Conservation (phyloP, 1,284 basidiomycete genomes). For the Tylopilus sp. region DNA sequence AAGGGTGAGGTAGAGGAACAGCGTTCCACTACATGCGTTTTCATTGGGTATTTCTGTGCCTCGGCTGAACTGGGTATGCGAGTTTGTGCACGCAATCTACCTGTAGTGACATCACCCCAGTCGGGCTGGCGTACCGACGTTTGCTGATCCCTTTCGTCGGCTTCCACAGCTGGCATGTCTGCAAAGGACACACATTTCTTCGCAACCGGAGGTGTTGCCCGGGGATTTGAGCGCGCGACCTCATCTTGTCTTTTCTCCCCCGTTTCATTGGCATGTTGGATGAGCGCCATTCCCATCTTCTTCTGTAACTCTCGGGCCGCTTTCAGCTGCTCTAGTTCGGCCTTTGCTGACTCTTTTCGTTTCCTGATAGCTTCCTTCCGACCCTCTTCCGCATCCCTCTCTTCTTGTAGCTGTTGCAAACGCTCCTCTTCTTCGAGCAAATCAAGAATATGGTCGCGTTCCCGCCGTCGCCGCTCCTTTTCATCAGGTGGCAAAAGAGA, state of each 20-base stretch:
- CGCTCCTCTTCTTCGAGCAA: conserved; percentile 69
- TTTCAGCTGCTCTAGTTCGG: conserved; percentile 53
- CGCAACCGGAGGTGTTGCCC: conserved; percentile 28
- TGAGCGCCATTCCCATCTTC: conserved; percentile 71
- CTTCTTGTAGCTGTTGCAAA: conserved; percentile 42
- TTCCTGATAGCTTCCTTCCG: conserved; percentile 48
- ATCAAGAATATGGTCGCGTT: conserved; percentile 65
- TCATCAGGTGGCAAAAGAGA: conserved; percentile 48
- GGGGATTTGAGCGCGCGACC: conserved; percentile 5
- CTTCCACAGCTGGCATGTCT: conserved; percentile 35
- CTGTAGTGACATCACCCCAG: conserved; percentile 58
- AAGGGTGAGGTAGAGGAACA: conserved; percentile 33
- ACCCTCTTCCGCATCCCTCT: conserved; percentile 42
- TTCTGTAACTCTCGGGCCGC: conserved; percentile 63
- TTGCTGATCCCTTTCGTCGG: conserved; percentile 3
- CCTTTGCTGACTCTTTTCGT: conserved; percentile 50
- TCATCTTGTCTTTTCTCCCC: conserved; percentile 45
- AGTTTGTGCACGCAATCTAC: conserved; percentile 43
- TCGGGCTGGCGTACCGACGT: conserved; percentile 25
- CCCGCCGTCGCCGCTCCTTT: conserved; percentile 48
- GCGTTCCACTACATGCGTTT: conserved; percentile 66
- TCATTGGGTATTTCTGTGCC: conserved; percentile 54
- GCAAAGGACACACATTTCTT: conserved; percentile 70
- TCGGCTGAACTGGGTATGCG: conserved; percentile 41
- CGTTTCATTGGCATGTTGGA: conserved; percentile 46